Percentiles rank a stretch among this genome's conserved stretches.
Conservation (phyloP, 2,329 filamentous ascomycete species). For the Verticillium dahliae region DNA sequence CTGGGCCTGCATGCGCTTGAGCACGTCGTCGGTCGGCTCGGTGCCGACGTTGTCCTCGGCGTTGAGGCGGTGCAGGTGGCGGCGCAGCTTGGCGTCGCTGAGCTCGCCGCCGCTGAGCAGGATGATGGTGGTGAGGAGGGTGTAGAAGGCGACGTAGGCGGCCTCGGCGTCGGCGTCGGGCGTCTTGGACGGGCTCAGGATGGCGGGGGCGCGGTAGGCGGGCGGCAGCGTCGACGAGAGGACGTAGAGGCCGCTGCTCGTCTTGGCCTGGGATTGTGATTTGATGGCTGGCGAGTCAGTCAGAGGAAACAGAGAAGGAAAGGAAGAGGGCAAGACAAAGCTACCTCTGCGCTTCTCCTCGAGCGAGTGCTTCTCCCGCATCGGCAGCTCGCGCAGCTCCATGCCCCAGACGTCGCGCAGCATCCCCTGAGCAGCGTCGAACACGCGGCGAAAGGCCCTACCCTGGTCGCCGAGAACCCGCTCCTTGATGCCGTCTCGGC, state of each 20-base stretch:
- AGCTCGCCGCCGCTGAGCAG: slow-evolving; percentile 66
- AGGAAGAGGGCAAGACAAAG: not conserved
- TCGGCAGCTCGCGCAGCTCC: slow-evolving; percentile 79
- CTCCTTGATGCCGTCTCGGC: slow-evolving; percentile 55
- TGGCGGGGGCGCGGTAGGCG: slow-evolving; percentile 57
- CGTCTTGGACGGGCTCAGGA: slow-evolving; percentile 62
- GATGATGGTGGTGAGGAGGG: slow-evolving; percentile 71
- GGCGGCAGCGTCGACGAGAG: slow-evolving; percentile 67
- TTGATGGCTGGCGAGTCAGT: slow-evolving; percentile 24
- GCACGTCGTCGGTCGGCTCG: slow-evolving; percentile 67
- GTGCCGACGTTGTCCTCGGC: slow-evolving; percentile 67
- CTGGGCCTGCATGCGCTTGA: slow-evolving; percentile 71
- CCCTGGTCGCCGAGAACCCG: slow-evolving; percentile 67
- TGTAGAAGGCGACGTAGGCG: slow-evolving; percentile 77
- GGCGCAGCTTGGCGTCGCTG: slow-evolving; percentile 69
- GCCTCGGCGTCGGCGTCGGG: slow-evolving; percentile 63
- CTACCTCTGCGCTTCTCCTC: slow-evolving; percentile 68
- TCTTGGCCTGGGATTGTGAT: slow-evolving; percentile 43
- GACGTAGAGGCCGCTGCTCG: slow-evolving; percentile 66
- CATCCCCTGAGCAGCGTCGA: slow-evolving; percentile 67
- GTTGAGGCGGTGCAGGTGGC: slow-evolving; percentile 69
- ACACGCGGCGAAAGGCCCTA: slow-evolving; percentile 69
- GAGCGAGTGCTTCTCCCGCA: slow-evolving; percentile 73
- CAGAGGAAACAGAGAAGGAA: not conserved
- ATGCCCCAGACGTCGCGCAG: slow-evolving; percentile 78